Evolutionary conservation across 257 asterid genomes (phyloP), one percentile per base, ranked within the genome.

Genomic region (Forsythia viridissima): DNA sequence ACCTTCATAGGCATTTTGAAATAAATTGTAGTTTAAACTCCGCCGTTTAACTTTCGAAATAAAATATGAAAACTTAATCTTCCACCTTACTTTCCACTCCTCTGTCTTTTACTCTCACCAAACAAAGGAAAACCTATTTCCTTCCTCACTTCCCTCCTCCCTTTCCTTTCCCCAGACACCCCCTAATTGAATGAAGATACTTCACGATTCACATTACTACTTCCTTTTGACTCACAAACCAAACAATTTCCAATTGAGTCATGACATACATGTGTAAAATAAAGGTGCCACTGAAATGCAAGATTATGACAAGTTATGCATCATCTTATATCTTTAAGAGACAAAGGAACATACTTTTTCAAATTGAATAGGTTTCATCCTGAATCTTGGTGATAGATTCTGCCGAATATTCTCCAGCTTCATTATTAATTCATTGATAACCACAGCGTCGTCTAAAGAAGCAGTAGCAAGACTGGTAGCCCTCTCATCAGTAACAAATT

Each of bases 301-400:
- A 15, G 0, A 52, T 52, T 16, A 61, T 21, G 13, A 21, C 1
- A 61, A 3, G 18, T 61, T 21, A 20, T 21, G 20, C 15, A 41
- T 40, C 52, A 18, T 21, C 16, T 70, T 70, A 38, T 42, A 71
- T 24, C 6, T 43, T 51, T 8, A 24, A 73, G 70, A 41, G 75
- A 71, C 5, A 8, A 24, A 36, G 75, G 79, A 41, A 78, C 78
- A 6, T 72, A 94, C 98, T 96, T 94, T 94, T 87, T 94, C 98
- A 86, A 94, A 94, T 77, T 94, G 97, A 80, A 94, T 90, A 42
- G 98, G 97, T 74, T 86, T 94, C 98, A 94, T 89, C 93, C 80
- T 82, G 89, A 88, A 94, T 66, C 87, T 81, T 30, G 93, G 87
- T 43, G 87, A 85, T 46, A 94, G 75, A 70, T 82, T 82, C 81